These are phyloP conservation scores for Triticum monococcum DNA, from an alignment of 176 grass and related monocot species.

Conservation along the genomic window DNA sequence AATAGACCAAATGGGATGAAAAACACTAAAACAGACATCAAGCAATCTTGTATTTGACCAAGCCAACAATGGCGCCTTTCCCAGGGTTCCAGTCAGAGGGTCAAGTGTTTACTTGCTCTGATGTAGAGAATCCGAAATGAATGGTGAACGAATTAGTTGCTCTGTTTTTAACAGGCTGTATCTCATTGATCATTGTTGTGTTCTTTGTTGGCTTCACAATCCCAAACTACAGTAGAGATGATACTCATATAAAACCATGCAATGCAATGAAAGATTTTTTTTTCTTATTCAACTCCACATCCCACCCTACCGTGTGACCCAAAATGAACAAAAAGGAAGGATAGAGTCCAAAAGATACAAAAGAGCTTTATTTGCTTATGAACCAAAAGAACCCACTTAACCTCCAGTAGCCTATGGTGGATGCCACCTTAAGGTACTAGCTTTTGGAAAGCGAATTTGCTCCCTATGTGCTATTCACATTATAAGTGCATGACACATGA, in stretches of 20 bases:
- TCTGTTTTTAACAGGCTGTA: neutral
- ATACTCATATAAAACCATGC: neutral
- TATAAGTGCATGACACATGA: slow-evolving; percentile 15
- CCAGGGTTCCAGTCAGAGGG: neutral
- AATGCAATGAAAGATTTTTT: neutral
- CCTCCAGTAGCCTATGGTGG: neutral
- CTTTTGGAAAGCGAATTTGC: neutral
- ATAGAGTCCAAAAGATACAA: no score
- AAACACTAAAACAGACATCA: neutral
- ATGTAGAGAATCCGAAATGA: neutral
- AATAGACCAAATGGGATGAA: neutral
- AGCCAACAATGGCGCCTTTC: neutral
- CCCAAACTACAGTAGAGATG: neutral
- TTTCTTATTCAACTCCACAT: neutral
- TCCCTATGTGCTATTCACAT: slow-evolving; percentile 12
- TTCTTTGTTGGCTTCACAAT: neutral
- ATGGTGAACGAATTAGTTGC: neutral
- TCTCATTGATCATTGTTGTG: neutral
- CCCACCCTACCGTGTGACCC: neutral
- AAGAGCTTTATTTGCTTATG: slow-evolving; percentile 20
- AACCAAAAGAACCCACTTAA: neutral
- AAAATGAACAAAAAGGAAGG: neutral
- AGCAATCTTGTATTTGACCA: neutral
- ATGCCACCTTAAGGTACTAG: slow-evolving; percentile 11
- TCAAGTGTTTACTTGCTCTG: neutral